Evolutionary conservation across 768 basidiomycete genomes (phyloP).

Genomic region (Nevesoporus exiguus): DNA sequence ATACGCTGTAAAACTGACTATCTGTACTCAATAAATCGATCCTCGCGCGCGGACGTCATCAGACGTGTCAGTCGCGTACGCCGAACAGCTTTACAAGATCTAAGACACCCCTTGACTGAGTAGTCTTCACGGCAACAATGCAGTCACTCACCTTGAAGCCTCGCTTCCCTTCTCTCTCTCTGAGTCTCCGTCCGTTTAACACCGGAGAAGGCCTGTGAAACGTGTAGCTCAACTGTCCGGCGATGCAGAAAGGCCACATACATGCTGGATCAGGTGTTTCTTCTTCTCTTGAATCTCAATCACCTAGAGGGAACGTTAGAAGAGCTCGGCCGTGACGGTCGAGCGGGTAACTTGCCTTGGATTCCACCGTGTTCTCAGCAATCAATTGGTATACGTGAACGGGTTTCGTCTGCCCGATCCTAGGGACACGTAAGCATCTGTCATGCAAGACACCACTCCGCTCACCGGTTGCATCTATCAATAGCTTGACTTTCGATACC

Average conservation of each 20-base stretch:
- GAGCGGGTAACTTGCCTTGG: conserved; percentile 51
- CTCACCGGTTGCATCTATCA: conserved; percentile 69
- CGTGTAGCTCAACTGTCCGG: neutral
- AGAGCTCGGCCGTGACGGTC: neutral
- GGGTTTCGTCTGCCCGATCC: conserved; percentile 77
- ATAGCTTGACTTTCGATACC: conserved; percentile 85
- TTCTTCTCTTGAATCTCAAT: conserved; percentile 87
- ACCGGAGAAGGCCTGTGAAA: conserved; percentile 75
- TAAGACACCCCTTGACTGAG: conserved; percentile 20
- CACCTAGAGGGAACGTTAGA: conserved; percentile 38
- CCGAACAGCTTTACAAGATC: conserved; percentile 63
- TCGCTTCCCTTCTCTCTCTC: conserved; percentile 74
- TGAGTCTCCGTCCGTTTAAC: conserved; percentile 72
- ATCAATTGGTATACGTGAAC: conserved; percentile 90
- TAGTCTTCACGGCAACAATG: neutral
- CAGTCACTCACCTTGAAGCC: conserved; percentile 61
- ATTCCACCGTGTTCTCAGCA: conserved; percentile 85
- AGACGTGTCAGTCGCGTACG: conserved; percentile 26
- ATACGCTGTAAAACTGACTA: conserved; percentile 14
- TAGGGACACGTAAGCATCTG: conserved; percentile 14
- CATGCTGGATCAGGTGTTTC: conserved; percentile 75
- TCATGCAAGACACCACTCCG: neutral
- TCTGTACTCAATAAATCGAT: neutral
- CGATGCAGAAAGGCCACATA: conserved; percentile 23
- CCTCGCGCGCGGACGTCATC: neutral